phyloP scores from a whole-genome alignment of 225 moss, liverwort and hornwort species.

The Anthoceros angustus region DNA sequence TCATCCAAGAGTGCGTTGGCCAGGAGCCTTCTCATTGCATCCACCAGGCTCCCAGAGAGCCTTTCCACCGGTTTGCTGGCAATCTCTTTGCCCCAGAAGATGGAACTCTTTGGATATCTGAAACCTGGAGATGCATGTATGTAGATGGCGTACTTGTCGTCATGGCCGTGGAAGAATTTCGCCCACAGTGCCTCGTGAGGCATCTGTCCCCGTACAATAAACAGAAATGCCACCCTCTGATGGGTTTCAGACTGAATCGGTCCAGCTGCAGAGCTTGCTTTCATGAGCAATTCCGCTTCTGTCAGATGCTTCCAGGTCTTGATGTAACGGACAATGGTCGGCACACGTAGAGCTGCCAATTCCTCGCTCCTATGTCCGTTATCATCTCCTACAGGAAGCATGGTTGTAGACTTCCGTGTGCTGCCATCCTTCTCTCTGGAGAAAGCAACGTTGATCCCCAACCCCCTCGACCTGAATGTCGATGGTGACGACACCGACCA shows the following conservation, averaged over 20 bases:
- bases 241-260: background rate
- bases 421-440: background rate
- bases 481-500: background rate
- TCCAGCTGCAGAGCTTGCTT: slow-evolving; percentile 5
- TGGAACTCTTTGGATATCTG: slow-evolving; percentile 12
- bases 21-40: slow-evolving; percentile 14
- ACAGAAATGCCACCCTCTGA: slow-evolving; percentile 24
- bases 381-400: background rate
- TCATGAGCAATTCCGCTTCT: slow-evolving; percentile 20
- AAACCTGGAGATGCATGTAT: slow-evolving; percentile 18
- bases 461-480: background rate
- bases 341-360: no score
- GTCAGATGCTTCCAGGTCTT: slow-evolving; percentile 15
- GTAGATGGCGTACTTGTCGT: slow-evolving; percentile 21
- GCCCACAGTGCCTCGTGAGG: slow-evolving; percentile 21
- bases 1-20: slow-evolving; percentile 26
- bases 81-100: slow-evolving; percentile 19
- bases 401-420: background rate
- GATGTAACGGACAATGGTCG: background rate
- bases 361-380: background rate
- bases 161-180: slow-evolving; percentile 12
- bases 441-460: background rate
- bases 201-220: slow-evolving; percentile 20
- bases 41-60: slow-evolving; percentile 17
- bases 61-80: slow-evolving; percentile 17